Conservation (phyloP, 2,329 filamentous ascomycete genomes). For the Metarhizium anisopliae region DNA sequence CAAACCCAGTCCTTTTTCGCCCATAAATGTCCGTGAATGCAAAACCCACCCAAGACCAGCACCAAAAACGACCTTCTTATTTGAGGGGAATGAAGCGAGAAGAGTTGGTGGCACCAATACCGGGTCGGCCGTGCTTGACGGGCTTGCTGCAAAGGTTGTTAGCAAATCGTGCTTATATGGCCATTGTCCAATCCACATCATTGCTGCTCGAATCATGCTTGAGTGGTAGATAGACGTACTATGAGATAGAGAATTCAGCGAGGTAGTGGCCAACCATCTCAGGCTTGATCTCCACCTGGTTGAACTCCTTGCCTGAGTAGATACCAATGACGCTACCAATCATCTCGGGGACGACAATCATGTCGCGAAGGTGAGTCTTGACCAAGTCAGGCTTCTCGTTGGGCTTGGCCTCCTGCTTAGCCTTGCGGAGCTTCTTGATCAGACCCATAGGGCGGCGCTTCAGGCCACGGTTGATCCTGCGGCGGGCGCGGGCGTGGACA, state of each 20-base stretch:
- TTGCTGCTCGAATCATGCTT: neutral
- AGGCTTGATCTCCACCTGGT: constrained; percentile 99
- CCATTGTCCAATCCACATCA: too few relatives aligned
- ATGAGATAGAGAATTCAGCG: constrained; percentile 99
- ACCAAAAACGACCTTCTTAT: constrained; percentile 56
- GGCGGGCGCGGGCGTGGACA: constrained; percentile 95
- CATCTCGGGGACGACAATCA: constrained; percentile 99
- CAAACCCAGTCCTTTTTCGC: constrained; percentile 50
- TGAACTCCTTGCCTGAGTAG: constrained; percentile 99
- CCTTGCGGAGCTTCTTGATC: constrained; percentile 99
- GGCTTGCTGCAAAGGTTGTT: constrained; percentile 67
- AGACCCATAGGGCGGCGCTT: constrained; percentile 99
- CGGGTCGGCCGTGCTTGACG: constrained; percentile 99
- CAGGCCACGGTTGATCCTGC: constrained; percentile 98
- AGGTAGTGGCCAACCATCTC: constrained; percentile 99
- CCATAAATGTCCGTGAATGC: constrained; percentile 48
- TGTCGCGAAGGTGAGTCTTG: constrained; percentile 99
- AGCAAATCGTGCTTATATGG: constrained; percentile 25
- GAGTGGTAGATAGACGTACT: constrained; percentile 57
- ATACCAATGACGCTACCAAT: constrained; percentile 97
- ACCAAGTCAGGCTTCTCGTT: constrained; percentile 99
- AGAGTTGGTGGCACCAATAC: constrained; percentile 99
- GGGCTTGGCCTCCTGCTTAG: constrained; percentile 96
- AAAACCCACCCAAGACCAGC: constrained; percentile 40
- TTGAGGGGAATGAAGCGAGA: constrained; percentile 99